phyloP scores from a whole-genome alignment of 1,284 basidiomycete genomes.

The Sphaerobolus stellatus region DNA sequence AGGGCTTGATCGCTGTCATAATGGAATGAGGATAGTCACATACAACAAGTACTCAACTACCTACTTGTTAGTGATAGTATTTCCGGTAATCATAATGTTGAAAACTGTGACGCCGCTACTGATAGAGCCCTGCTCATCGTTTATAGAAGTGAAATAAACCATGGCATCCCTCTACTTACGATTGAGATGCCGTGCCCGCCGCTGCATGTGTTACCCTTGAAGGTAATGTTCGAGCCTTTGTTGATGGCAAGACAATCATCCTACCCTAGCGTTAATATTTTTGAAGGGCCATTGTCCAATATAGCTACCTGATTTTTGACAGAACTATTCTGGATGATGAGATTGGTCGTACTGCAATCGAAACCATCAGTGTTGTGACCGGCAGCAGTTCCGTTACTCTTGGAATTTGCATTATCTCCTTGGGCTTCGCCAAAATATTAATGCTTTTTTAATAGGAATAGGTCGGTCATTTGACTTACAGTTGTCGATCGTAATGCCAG shows the following conservation, averaged over 20 bases:
- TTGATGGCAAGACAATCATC: slow-evolving; percentile 68
- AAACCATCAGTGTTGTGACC: slow-evolving; percentile 37
- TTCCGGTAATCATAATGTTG: slow-evolving; percentile 45
- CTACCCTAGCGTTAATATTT: too few species aligned
- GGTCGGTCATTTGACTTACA: slow-evolving; percentile 36
- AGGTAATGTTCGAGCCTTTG: slow-evolving; percentile 52
- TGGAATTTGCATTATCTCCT: slow-evolving; percentile 41
- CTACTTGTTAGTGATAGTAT: slow-evolving; percentile 38
- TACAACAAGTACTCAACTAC: neutral
- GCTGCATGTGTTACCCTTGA: slow-evolving; percentile 52
- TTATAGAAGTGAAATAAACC: neutral
- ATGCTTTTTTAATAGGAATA: too few species aligned
- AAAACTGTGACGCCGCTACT: slow-evolving; percentile 45
- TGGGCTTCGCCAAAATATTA: slow-evolving; percentile 27
- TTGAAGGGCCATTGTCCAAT: neutral
- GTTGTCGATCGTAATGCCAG: slow-evolving; percentile 36
- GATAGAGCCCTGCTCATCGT: slow-evolving; percentile 55
- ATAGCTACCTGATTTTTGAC: slow-evolving; percentile 7
- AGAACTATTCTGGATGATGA: slow-evolving; percentile 10
- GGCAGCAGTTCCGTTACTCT: slow-evolving; percentile 41
- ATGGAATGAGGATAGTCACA: neutral
- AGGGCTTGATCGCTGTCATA: slow-evolving; percentile 44
- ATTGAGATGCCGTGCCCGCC: slow-evolving; percentile 63
- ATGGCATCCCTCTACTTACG: slow-evolving; percentile 17
- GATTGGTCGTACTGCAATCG: slow-evolving; percentile 10